A percentile compares a stretch with the other conserved stretches of the same genome.
These are phyloP conservation scores for Oryza coarctata DNA, from an alignment of 176 grass and related monocot genomes.

Conservation along the genomic window DNA sequence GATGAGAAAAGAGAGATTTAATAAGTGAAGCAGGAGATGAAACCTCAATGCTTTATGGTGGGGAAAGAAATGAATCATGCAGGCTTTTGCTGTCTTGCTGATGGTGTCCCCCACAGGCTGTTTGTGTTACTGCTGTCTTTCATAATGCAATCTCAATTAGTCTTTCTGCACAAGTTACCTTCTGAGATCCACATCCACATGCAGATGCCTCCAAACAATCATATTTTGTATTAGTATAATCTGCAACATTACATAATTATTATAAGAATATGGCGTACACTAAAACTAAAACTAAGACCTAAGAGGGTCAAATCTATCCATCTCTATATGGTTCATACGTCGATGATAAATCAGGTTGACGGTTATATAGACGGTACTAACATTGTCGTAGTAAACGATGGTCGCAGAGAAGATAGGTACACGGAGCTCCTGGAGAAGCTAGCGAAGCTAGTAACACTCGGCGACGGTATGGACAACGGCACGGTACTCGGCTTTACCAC, in stretches of 20 bases:
- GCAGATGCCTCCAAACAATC: conserved; percentile 47
- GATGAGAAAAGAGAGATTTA: conserved; percentile 8
- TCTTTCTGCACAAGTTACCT: conserved; percentile 64
- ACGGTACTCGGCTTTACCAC: no score
- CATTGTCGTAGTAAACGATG: no score
- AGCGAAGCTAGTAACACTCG: no score
- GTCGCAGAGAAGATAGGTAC: no score
- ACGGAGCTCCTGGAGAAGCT: no score
- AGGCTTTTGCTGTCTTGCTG: conserved; percentile 39
- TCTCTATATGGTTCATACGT: no score
- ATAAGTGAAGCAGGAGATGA: conserved; percentile 3
- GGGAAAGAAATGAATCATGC: conserved; percentile 46
- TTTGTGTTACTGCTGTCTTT: conserved; percentile 15
- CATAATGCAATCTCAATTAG: conserved; percentile 54
- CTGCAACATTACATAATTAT: conserved; percentile 9
- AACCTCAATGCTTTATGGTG: conserved; percentile 34
- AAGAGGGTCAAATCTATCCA: no score
- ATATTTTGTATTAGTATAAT: conserved; percentile 28
- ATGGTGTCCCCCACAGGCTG: conserved; percentile 50
- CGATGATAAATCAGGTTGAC: no score
- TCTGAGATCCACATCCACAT: conserved; percentile 73
- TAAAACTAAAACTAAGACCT: no score
- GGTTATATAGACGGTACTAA: no score
- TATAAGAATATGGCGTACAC: no score
- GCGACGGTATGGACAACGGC: no score